These are phyloP conservation scores for Hypomontagnella monticulosa DNA, from an alignment of 495 filamentous ascomycete species.

Conservation along the genomic window DNA sequence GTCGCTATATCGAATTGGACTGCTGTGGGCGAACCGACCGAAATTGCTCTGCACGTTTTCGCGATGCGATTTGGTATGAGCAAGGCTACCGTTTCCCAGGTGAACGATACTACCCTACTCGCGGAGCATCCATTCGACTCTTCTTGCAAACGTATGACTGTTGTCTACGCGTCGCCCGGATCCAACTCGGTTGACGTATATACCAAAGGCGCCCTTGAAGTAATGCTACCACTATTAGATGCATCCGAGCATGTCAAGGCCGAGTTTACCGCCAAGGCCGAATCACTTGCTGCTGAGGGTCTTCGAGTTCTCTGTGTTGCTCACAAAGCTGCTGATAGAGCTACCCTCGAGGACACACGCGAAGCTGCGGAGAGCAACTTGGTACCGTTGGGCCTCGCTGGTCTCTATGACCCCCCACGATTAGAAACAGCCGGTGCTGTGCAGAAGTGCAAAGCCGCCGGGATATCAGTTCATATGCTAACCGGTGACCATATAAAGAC, in stretches of 20 bases:
- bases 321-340: conserved; percentile 40
- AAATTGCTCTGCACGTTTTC: conserved; percentile 64
- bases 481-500: conserved; percentile 73
- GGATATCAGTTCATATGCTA: conserved; percentile 70
- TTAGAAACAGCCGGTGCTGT: conserved; percentile 69
- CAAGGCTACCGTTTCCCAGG: conserved; percentile 36
- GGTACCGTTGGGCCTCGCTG: conserved; percentile 72
- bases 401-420: conserved; percentile 78
- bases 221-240: conserved; percentile 56
- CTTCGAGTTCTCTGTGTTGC: conserved; percentile 67
- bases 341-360: conserved; percentile 50
- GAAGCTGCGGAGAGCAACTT: conserved; percentile 66
- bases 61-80: conserved; percentile 51
- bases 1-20: conserved; percentile 49
- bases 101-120: conserved; percentile 45
- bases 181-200: conserved; percentile 53
- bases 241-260: conserved; percentile 36
- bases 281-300: conserved; percentile 64
- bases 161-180: conserved; percentile 53
- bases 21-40: conserved; percentile 65
- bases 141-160: conserved; percentile 68
- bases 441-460: conserved; percentile 61
- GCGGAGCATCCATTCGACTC: conserved; percentile 71
- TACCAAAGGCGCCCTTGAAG: conserved; percentile 68
- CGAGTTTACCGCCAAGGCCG: conserved; percentile 54